A percentile compares a stretch with the other conserved stretches of the same genome.
Evolutionary conservation across 1,139 yeast genomes (phyloP).

Genomic region (Geotrichum siamense): DNA sequence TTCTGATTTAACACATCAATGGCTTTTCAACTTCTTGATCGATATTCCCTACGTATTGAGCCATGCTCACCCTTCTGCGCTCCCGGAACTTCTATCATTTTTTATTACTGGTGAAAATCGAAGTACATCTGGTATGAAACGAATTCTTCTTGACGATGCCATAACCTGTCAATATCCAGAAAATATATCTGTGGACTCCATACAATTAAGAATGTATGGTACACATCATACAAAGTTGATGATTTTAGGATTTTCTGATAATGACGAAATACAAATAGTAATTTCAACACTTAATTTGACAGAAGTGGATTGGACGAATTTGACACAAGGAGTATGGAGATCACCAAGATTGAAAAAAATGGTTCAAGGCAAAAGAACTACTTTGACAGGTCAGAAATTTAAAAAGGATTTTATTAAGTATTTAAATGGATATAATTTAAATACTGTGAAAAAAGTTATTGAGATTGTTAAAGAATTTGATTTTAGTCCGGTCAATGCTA

Average conservation of each 20-base stretch:
- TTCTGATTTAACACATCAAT: constrained; percentile 19
- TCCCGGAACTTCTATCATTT: constrained; percentile 21
- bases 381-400: constrained; percentile 19
- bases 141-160: not conserved
- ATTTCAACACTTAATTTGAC: constrained; percentile 35
- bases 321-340: constrained; percentile 33
- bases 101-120: constrained; percentile 25
- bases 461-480: constrained; percentile 23
- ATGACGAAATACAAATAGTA: constrained; percentile 26
- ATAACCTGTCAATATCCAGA: constrained; percentile 15
- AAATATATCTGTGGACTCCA: constrained; percentile 24
- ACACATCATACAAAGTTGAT: constrained; percentile 35
- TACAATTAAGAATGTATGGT: constrained; percentile 24
- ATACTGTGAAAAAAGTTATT: constrained; percentile 20
- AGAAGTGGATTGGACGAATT: constrained; percentile 31
- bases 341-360: constrained; percentile 24
- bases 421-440: constrained; percentile 24
- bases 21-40: constrained; percentile 32
- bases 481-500: constrained; percentile 27
- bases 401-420: constrained; percentile 27
- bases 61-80: constrained; percentile 21
- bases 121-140: not conserved
- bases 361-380: not conserved
- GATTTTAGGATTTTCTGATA: constrained; percentile 27
- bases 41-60: constrained; percentile 26